These are phyloP conservation scores for Rhododendron vialii DNA, from an alignment of 148 eudicot species.

Conservation along the genomic window DNA sequence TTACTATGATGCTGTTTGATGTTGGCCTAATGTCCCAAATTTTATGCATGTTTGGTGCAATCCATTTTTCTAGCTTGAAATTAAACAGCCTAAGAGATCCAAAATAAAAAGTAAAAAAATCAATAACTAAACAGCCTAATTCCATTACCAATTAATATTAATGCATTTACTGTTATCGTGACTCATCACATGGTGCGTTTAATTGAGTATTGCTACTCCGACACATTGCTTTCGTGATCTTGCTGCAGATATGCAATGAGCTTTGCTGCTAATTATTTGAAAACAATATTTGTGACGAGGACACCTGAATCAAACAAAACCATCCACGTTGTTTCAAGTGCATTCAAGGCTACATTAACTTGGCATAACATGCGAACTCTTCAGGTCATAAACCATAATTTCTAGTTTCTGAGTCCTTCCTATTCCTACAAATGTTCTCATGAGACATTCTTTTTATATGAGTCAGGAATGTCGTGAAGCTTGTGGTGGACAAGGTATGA, in stretches of 20 bases:
- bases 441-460: background rate
- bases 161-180: background rate
- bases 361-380: slow-evolving; percentile 99
- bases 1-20: background rate
- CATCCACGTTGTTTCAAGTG: slow-evolving; percentile 85
- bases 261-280: slow-evolving; percentile 85
- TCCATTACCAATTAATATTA: background rate
- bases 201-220: background rate
- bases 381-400: slow-evolving; percentile 53
- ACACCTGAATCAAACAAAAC: slow-evolving; percentile 74
- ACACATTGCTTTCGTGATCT: background rate
- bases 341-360: slow-evolving; percentile 72
- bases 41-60: background rate
- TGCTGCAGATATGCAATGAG: slow-evolving; percentile 88
- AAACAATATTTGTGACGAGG: slow-evolving; percentile 66
- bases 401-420: background rate
- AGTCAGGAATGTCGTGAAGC: slow-evolving; percentile 97
- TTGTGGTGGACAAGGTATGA: slow-evolving; percentile 95
- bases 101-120: background rate
- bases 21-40: background rate
- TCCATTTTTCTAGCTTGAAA: background rate
- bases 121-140: background rate
- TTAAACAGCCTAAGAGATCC: background rate
- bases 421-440: slow-evolving; percentile 1
- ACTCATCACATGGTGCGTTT: background rate